Evolutionary conservation across 495 filamentous ascomycete genomes (phyloP).

Genomic region (Bacidia rubella): DNA sequence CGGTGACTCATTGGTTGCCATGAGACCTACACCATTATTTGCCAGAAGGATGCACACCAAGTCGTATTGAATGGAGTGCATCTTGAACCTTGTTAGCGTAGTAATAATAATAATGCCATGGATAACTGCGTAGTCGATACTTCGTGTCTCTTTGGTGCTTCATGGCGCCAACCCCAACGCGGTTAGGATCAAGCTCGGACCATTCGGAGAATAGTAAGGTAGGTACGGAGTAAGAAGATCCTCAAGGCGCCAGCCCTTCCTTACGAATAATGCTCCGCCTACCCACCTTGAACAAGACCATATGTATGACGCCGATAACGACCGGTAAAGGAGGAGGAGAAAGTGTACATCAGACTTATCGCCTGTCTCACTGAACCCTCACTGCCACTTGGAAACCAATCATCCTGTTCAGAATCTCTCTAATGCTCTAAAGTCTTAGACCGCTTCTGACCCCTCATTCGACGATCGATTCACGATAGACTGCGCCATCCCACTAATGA

Average conservation of each 20-base stretch:
- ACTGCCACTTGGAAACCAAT: no score
- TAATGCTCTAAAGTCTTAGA: no score
- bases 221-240: no score
- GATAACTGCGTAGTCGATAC: neutral
- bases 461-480: neutral
- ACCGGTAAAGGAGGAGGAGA: neutral
- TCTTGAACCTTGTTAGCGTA: no score
- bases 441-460: neutral
- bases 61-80: neutral
- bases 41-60: neutral
- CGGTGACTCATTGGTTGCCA: constrained; percentile 4
- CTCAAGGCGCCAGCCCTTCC: no score
- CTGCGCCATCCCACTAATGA: neutral
- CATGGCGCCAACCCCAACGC: no score
- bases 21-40: neutral
- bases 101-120: no score
- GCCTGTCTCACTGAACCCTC: neutral
- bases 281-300: neutral
- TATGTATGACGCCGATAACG: neutral
- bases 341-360: neutral
- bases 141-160: no score
- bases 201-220: no score
- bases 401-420: no score
- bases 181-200: no score
- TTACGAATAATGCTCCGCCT: no score